Conservation (phyloP, 345 rosid species). For the Xanthoceras sorbifolium region DNA sequence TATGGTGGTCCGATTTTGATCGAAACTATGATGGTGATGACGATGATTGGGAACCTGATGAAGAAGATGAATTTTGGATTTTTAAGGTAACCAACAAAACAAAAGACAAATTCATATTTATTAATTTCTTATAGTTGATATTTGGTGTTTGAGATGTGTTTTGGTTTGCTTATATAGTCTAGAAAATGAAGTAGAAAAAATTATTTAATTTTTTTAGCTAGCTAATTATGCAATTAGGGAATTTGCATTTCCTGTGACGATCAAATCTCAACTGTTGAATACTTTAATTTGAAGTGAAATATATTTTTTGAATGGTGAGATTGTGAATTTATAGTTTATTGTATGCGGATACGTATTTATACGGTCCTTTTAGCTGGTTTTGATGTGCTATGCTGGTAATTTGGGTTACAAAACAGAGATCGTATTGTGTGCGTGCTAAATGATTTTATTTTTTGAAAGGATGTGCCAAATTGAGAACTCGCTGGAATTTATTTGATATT, state of each 20-base stretch:
- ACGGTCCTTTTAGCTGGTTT: too few relatives aligned
- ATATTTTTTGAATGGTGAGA: not conserved
- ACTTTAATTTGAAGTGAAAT: not conserved
- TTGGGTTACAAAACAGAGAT: not conserved
- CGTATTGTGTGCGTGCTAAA: not conserved
- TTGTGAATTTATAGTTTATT: not conserved
- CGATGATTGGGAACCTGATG: constrained; percentile 32
- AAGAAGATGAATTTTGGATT: constrained; percentile 52
- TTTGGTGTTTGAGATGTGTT: not conserved
- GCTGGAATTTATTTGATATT: too few relatives aligned
- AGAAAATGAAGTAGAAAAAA: not conserved
- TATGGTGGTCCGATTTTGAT: constrained; percentile 30
- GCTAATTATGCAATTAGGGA: not conserved
- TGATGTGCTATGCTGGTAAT: not conserved
- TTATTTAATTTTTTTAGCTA: not conserved
- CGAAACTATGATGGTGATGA: not conserved
- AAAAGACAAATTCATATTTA: not conserved
- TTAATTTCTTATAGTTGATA: not conserved
- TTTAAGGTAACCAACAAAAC: constrained; percentile 56
- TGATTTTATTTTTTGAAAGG: too few relatives aligned
- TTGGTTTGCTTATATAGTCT: not conserved
- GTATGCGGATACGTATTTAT: too few relatives aligned
- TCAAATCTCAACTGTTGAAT: not conserved
- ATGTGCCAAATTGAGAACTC: not conserved
- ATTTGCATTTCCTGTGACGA: not conserved